Evolutionary conservation across 768 basidiomycete genomes (phyloP).

Genomic region (Harrya chromipes): DNA sequence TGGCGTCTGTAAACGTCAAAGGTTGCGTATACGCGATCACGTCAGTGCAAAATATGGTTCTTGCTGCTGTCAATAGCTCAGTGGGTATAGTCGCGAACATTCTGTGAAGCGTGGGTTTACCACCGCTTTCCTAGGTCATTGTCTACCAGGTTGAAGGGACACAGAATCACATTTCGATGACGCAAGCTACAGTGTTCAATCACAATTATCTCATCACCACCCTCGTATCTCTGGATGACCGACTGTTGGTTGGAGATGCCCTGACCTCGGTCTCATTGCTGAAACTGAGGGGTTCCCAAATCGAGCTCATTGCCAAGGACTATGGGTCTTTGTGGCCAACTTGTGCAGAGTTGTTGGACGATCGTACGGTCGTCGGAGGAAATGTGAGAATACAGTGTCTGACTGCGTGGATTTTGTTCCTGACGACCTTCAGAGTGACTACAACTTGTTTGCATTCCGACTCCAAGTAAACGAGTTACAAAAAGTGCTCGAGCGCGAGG

Average conservation of each 20-base stretch:
- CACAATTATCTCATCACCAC: slow-evolving; percentile 80
- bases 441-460: slow-evolving; percentile 65
- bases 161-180: slow-evolving; percentile 30
- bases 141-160: slow-evolving; percentile 41
- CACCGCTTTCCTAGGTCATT: slow-evolving; percentile 39
- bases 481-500: slow-evolving; percentile 55
- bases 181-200: slow-evolving; percentile 59
- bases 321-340: slow-evolving; percentile 76
- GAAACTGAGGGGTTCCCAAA: slow-evolving; percentile 41
- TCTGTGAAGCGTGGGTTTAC: neutral
- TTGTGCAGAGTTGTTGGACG: slow-evolving; percentile 54
- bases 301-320: slow-evolving; percentile 64
- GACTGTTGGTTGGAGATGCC: slow-evolving; percentile 73
- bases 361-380: slow-evolving; percentile 60
- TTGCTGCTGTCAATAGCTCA: slow-evolving; percentile 72
- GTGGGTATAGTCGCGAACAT: slow-evolving; percentile 41
- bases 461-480: slow-evolving; percentile 43
- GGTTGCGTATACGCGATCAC: slow-evolving; percentile 73
- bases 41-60: slow-evolving; percentile 47
- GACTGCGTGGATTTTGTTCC: slow-evolving; percentile 9
- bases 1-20: slow-evolving; percentile 43
- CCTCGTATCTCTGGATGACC: slow-evolving; percentile 52
- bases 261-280: slow-evolving; percentile 77
- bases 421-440: slow-evolving; percentile 47
- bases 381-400: slow-evolving; percentile 52